Base-by-base conservation (phyloP, 345 rosid species). In the Streptanthus diversifolius region DNA sequence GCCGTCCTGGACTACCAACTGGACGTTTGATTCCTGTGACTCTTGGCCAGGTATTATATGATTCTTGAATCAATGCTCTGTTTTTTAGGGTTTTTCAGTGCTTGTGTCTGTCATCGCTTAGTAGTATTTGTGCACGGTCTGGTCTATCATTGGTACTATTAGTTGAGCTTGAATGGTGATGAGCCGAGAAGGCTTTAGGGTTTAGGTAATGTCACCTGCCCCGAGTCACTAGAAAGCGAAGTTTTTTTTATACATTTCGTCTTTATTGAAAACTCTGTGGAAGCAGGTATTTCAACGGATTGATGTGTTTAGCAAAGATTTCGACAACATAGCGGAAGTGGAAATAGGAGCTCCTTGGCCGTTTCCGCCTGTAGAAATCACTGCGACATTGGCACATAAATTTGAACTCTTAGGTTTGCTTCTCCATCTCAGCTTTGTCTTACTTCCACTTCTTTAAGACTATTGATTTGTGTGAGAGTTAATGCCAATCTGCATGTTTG, bases 331-430 rank as follows among this genome's bases (percentile, higher is more conserved):
- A 44, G 98, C 80, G 4, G 93, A 91, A 66, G 91, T 93, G 44
- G 83, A 89, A 78, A 33, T 93, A 51, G 98, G 96, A 53, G 87
- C 86, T 54, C 98, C 98, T 2, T 93, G 97, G 96, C 98, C 97
- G 5, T 57, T 93, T 36, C 95, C 88, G 19, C 91, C 89, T 2
- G 35, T 82, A 15, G 90, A 89, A 80, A 81, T 75, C 25, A 93
- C 96, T 3, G 96, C 97, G 2, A 85, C 96, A 15, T 82, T 91
- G 75, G 95, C 96, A 43, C 98, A 91, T 86, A 87, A 91, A 68
- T 93, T 93, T 9, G 97, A 91, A 81, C 85, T 91, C 76, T 74
- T 83, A 58, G 98, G 95, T 93, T 57, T 25, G 79, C 25, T 1
- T 22, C 37, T 15, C 8, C 2, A 40, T 36, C 59, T 58, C 5